Evolutionary conservation across 768 basidiomycete species (phyloP).

Genomic region (Steccherinum ochraceum): DNA sequence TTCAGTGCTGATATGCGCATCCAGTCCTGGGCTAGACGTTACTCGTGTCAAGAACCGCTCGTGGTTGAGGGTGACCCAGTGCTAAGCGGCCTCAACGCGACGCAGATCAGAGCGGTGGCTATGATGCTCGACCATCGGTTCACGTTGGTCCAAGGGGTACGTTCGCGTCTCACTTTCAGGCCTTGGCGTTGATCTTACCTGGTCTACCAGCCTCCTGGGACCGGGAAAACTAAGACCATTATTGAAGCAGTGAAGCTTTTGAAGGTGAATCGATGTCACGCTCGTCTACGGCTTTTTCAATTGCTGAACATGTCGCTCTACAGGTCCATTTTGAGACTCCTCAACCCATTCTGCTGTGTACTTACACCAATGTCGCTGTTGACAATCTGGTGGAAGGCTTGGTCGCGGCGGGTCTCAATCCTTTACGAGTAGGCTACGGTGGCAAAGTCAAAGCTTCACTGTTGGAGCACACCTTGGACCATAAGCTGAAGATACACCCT

Average conservation of each 20-base stretch:
- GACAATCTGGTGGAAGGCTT: slow-evolving; percentile 85
- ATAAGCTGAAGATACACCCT: slow-evolving; percentile 56
- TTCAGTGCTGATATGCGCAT: slow-evolving; percentile 73
- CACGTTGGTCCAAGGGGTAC: slow-evolving; percentile 82
- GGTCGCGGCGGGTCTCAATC: slow-evolving; percentile 51
- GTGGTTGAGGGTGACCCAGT: slow-evolving; percentile 74
- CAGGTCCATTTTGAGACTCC: slow-evolving; percentile 77
- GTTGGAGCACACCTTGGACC: slow-evolving; percentile 52
- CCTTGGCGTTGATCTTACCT: slow-evolving; percentile 3
- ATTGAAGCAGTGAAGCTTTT: slow-evolving; percentile 78
- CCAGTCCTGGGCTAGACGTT: slow-evolving; percentile 74
- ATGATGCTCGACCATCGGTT: slow-evolving; percentile 77
- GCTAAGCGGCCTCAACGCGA: slow-evolving; percentile 55
- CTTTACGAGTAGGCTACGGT: slow-evolving; percentile 68
- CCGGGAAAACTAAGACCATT: slow-evolving; percentile 90
- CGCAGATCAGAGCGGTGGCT: slow-evolving; percentile 80
- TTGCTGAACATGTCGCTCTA: slow-evolving; percentile 4
- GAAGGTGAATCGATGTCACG: slow-evolving; percentile 39
- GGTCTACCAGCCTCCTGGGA: slow-evolving; percentile 69
- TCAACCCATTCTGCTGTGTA: slow-evolving; percentile 84
- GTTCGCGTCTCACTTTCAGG: slow-evolving; percentile 19
- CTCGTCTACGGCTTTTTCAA: neutral
- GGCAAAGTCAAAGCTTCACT: slow-evolving; percentile 56
- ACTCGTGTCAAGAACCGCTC: slow-evolving; percentile 53
- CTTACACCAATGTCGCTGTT: slow-evolving; percentile 90